Evolutionary conservation across 768 basidiomycete genomes (phyloP).

Genomic region (Psilocybe subaeruginosa): DNA sequence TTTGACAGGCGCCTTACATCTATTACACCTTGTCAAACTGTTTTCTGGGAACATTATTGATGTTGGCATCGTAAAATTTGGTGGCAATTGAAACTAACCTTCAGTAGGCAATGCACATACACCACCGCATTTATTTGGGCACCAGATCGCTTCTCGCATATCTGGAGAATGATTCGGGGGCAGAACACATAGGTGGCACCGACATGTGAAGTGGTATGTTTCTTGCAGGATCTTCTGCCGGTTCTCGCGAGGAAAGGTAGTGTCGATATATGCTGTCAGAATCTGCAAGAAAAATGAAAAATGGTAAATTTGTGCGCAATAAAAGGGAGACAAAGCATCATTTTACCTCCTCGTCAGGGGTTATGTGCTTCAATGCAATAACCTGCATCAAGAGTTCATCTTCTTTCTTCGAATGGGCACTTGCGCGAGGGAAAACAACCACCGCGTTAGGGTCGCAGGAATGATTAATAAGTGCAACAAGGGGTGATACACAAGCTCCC

Average conservation of each 20-base stretch:
- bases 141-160: constrained; percentile 68
- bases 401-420: constrained; percentile 27
- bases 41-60: constrained; percentile 41
- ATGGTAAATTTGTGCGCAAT: background rate
- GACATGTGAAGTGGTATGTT: constrained; percentile 81
- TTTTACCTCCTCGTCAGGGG: constrained; percentile 70
- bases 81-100: constrained; percentile 39
- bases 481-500: constrained; percentile 83
- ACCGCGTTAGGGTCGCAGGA: constrained; percentile 88
- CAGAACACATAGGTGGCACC: constrained; percentile 59
- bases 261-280: constrained; percentile 83
- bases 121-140: constrained; percentile 72
- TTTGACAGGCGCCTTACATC: constrained; percentile 53
- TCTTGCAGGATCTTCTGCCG: constrained; percentile 64
- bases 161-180: constrained; percentile 43
- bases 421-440: constrained; percentile 81
- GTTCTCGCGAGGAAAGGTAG: constrained; percentile 61
- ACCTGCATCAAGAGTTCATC: constrained; percentile 73
- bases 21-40: constrained; percentile 49
- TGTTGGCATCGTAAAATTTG: too few species aligned
- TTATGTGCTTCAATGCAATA: constrained; percentile 68
- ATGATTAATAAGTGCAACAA: constrained; percentile 84
- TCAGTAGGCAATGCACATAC: constrained; percentile 61
- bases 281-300: constrained; percentile 49
- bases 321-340: constrained; percentile 1